A percentile compares a stretch with the other conserved stretches of the same genome.
phyloP scores from a whole-genome alignment of 306 rosid genomes.

The Styphnolobium japonicum region DNA sequence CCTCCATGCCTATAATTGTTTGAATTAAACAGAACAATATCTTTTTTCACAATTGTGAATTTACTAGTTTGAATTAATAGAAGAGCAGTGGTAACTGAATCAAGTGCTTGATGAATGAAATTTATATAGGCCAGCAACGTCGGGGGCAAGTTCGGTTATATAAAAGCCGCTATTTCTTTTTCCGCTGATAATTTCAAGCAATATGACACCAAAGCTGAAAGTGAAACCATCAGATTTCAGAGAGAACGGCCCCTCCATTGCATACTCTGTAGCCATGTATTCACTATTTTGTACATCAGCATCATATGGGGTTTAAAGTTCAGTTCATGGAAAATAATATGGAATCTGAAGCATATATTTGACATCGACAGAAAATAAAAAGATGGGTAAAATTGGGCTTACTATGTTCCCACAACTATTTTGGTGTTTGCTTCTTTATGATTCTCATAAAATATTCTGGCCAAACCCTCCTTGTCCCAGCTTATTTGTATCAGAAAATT shows the following conservation, averaged over 20 bases:
- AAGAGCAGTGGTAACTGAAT: not conserved
- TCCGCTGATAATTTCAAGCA: conserved; percentile 55
- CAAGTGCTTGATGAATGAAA: not conserved
- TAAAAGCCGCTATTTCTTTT: conserved; percentile 46
- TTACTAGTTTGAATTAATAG: not conserved
- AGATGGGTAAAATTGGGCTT: not conserved
- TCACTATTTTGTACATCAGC: conserved; percentile 33
- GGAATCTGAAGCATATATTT: not conserved
- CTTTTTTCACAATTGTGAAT: not conserved
- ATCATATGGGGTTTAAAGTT: not conserved
- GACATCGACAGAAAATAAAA: not conserved
- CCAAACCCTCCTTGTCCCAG: conserved; percentile 35
- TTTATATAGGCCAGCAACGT: conserved; percentile 54
- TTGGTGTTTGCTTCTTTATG: conserved; percentile 31
- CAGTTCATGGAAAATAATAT: not conserved
- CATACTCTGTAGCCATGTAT: conserved; percentile 64
- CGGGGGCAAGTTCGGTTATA: conserved; percentile 36
- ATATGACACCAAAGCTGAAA: conserved; percentile 62
- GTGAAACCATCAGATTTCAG: conserved; percentile 56
- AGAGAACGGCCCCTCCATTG: conserved; percentile 57
- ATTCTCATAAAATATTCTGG: conserved; percentile 32
- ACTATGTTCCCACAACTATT: conserved; percentile 45
- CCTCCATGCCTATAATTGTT: conserved; percentile 50
- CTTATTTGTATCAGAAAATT: conserved; percentile 25
- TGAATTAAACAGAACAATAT: not conserved